Conservation (phyloP, 345 rosid species). For the Syzygium oleosum region DNA sequence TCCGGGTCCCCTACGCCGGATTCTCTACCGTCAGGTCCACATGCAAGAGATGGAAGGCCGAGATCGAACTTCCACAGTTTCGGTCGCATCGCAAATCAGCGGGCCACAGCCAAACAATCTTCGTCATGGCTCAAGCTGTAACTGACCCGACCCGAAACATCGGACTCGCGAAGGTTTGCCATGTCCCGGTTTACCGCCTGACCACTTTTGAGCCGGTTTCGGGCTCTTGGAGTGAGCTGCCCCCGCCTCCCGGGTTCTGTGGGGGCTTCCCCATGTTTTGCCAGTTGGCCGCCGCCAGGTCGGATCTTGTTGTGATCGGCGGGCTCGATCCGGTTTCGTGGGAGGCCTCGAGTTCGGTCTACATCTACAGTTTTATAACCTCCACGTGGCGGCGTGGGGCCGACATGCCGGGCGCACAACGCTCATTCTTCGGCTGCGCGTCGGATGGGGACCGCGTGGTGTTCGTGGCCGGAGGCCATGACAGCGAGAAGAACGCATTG, state of each 20-base stretch:
- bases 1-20: background rate
- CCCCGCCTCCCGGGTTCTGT: conserved; percentile 37
- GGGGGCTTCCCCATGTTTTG: conserved; percentile 57
- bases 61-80: conserved; percentile 1
- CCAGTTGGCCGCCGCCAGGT: conserved; percentile 40
- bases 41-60: conserved; percentile 2
- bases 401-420: conserved; percentile 47
- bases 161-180: conserved; percentile 10
- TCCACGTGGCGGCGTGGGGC: conserved; percentile 55
- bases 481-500: conserved; percentile 53
- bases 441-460: conserved; percentile 58
- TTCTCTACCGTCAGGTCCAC: background rate
- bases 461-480: conserved; percentile 70
- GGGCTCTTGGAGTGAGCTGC: conserved; percentile 44
- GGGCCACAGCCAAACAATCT: conserved; percentile 28
- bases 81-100: conserved; percentile 15
- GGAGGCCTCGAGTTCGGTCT: conserved; percentile 46
- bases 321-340: conserved; percentile 59
- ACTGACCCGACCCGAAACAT: conserved; percentile 7
- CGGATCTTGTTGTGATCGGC: conserved; percentile 58
- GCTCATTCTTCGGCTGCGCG: conserved; percentile 57
- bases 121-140: conserved; percentile 47
- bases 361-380: conserved; percentile 35
- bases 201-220: conserved; percentile 38
- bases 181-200: conserved; percentile 27